Base-by-base conservation (phyloP, 179 eudicot species). In the Actinidia arguta region DNA sequence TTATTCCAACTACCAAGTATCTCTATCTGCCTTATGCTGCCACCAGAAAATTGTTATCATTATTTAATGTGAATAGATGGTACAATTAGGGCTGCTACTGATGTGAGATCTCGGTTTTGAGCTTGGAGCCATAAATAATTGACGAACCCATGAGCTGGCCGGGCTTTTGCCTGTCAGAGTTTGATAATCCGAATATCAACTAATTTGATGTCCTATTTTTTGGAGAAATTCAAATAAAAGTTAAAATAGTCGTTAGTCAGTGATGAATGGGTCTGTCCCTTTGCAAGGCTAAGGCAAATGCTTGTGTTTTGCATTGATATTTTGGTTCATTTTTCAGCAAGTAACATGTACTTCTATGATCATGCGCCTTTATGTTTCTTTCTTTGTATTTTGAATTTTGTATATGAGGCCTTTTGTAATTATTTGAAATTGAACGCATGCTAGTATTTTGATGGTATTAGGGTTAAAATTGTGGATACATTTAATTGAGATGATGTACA, bases 1-100 rank as follows among this genome's bases (percentile, higher is more conserved):
- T n/a, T 82, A 88, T 97, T 84, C 96, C 98, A 46, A 85, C 88
- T 58, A 20, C 70, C 76, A 92, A 89, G 98, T 95, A 89, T 71
- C 27, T 42, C 25, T 46, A 31, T 24, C 61, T 75, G 11, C 78
- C 69, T 75, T 62, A n/a, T 47, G 42, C 73, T 61, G 27, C 14
- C 12, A 31, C n/a, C 20, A 31, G 25, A 36, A 48, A 27, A 16
- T 50, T 78, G 4, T 14, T 78, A 39, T 66, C 50, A 24, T 51
- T 64, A 62, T 5, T 78, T 62, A 22, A 78, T 62, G 58, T 62
- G 80, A 20, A 62, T 14, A 77, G 12, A 39, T 75, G 58, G 78
- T 75, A 55, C 50, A 75, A 55, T 18, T 55, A 16, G 76, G 78
- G 63, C 44, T 52, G 17, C 78, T 25, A 22, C 6, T 73, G 17